A percentile compares a stretch with the other conserved stretches of the same genome.
phyloP scores from a whole-genome alignment of 73 alveolate species.

The Tetrahymena malaccensis region DNA sequence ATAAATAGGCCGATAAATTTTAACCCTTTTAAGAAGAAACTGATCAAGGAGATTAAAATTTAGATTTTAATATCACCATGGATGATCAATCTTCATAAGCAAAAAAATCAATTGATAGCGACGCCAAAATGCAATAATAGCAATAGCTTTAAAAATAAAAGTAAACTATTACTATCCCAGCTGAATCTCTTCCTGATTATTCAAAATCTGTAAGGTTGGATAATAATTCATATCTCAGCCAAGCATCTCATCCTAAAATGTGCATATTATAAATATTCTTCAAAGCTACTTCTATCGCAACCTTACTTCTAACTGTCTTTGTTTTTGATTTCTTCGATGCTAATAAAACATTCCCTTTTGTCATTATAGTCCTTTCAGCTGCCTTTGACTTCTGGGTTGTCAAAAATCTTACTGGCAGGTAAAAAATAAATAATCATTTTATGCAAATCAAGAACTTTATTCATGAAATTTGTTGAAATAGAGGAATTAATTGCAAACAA shows the following conservation, averaged over 20 bases:
- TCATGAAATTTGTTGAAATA: neutral
- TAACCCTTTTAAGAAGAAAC: neutral
- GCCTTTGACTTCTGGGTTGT: neutral
- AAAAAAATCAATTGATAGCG: neutral
- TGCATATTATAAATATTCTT: neutral
- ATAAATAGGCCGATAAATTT: neutral
- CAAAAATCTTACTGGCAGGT: neutral
- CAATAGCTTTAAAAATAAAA: neutral
- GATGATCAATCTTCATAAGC: neutral
- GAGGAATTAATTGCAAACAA: neutral
- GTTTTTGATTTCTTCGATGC: neutral
- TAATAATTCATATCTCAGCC: neutral
- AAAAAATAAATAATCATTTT: neutral
- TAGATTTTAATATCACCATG: neutral
- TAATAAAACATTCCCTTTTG: neutral
- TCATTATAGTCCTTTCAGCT: neutral
- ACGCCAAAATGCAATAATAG: neutral
- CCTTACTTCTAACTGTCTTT: neutral
- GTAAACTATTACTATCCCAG: neutral
- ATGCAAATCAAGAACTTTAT: neutral
- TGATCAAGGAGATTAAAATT: neutral
- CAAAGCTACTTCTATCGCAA: neutral
- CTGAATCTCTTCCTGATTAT: neutral
- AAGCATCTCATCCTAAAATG: neutral
- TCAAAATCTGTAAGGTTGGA: neutral